A percentile compares a stretch with the other conserved stretches of the same genome.
These are phyloP conservation scores for Coemansia sp. DNA, from an alignment of 192 early-diverging fungal genomes.

Conservation along the genomic window DNA sequence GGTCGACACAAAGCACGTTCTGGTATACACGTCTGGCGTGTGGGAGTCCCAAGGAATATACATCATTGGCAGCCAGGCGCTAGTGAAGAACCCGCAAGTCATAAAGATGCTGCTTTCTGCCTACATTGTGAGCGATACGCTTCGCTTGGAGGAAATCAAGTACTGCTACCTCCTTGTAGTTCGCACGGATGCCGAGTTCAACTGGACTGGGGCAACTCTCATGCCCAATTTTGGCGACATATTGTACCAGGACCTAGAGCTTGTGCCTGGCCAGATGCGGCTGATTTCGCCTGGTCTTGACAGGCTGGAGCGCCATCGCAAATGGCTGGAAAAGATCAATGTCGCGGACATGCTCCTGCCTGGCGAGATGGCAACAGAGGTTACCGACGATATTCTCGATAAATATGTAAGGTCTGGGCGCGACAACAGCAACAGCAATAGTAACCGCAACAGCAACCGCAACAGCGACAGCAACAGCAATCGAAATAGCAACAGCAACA, in stretches of 20 bases:
- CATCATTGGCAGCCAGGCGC: slow-evolving; percentile 70
- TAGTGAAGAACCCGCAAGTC: slow-evolving; percentile 55
- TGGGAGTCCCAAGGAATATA: slow-evolving; percentile 70
- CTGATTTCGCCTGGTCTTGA: slow-evolving; percentile 46
- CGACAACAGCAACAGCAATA: background rate
- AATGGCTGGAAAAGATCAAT: slow-evolving; percentile 32
- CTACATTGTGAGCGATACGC: slow-evolving; percentile 43
- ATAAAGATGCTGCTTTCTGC: slow-evolving; percentile 57
- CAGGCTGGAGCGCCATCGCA: slow-evolving; percentile 33
- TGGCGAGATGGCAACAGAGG: slow-evolving; percentile 36
- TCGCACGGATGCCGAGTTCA: slow-evolving; percentile 46
- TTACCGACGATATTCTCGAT: slow-evolving; percentile 37
- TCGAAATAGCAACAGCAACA: background rate
- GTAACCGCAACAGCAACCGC: background rate
- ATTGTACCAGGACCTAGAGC: slow-evolving; percentile 33
- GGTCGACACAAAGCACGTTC: slow-evolving; percentile 67
- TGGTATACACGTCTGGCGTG: slow-evolving; percentile 66
- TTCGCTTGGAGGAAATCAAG: slow-evolving; percentile 12
- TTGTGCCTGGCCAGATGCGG: slow-evolving; percentile 47
- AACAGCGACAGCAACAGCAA: background rate
- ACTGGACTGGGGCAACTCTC: slow-evolving; percentile 39
- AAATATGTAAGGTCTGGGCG: slow-evolving; percentile 1
- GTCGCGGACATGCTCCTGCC: slow-evolving; percentile 28
- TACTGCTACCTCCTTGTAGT: slow-evolving; percentile 49
- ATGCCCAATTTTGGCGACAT: slow-evolving; percentile 20